Evolutionary conservation across 2,329 filamentous ascomycete genomes (phyloP).

Genomic region (Celoporthe dispersa): DNA sequence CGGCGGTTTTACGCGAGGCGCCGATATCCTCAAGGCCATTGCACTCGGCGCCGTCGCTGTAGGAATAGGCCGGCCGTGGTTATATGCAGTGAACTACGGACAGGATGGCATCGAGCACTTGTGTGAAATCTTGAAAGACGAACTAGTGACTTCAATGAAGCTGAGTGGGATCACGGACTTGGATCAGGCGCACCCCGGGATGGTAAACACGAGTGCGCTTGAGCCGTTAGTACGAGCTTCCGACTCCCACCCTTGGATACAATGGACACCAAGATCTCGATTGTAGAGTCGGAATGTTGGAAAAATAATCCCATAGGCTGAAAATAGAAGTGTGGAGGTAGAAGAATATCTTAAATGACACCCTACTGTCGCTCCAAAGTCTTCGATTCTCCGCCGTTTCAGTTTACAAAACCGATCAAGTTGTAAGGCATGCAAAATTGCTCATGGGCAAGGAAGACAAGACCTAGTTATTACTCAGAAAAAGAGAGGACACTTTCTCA

Average conservation of each 20-base stretch:
- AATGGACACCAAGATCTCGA: neutral
- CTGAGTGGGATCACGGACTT: constrained; percentile 15
- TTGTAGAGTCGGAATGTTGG: neutral
- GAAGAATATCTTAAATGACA: neutral
- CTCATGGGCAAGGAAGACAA: no score
- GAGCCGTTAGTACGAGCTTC: constrained; percentile 16
- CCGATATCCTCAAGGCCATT: constrained; percentile 61
- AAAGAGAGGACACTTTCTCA: no score
- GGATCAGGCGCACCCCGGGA: constrained; percentile 18
- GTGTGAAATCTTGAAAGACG: constrained; percentile 22
- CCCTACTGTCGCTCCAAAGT: neutral
- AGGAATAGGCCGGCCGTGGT: constrained; percentile 46
- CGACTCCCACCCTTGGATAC: neutral
- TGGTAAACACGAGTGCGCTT: constrained; percentile 20
- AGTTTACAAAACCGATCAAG: no score
- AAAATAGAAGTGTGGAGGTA: neutral
- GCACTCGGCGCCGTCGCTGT: constrained; percentile 58
- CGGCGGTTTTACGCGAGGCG: constrained; percentile 57
- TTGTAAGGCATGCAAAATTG: no score
- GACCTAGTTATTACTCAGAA: no score
- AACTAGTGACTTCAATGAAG: constrained; percentile 21
- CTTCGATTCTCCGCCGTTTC: no score
- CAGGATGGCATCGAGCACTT: constrained; percentile 18
- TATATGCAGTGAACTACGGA: constrained; percentile 20
- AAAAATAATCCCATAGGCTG: neutral